Base-by-base conservation (phyloP, 1,284 basidiomycete species). In the Ceratobasidium sp. region DNA sequence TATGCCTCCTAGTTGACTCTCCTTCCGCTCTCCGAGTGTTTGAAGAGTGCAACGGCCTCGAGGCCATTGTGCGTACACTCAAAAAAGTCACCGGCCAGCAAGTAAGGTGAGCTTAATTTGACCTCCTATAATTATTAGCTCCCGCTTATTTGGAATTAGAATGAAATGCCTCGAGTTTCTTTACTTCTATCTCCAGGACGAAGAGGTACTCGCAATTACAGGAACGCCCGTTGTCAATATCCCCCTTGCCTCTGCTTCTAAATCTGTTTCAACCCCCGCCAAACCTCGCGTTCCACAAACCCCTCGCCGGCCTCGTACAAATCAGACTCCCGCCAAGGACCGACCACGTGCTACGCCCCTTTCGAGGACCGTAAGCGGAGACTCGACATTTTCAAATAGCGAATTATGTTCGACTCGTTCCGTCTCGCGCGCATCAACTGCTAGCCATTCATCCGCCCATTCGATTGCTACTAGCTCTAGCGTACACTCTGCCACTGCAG, bases 151-250 rank as follows among this genome's bases (percentile, higher is more conserved):
- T 10, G 48, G 5, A 0, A 13, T 46, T 12, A 96, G 95, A 81
- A 96, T 97, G 93, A 96, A 97, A 86, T 96, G 94, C 80, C 88
- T 97, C 33, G 96, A 97, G 83, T 96, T 97, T 82, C 85, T 97
- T 4, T 96, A 96, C 84, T 97, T 96, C 83, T 97, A 97, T 83
- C 88, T 97, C 4, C 86, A 96, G 70, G 95, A 96, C 78, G 95
- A 97, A 83, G 88, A 88, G 17, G 62, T 76, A 23, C 50, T 76
- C 44, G 61, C 73, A 33, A 65, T 76, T 26, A 76, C 73, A 20
- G 80, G 85, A 23, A 38, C 70, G 15, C 78, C 64, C 61, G 56
- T 40, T 17, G 48, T 48, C 48, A 75, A 78, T 78, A 77, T 56
- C 81, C 26, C 77, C 13, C 46, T 4, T 33, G 2, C 33, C 33